Evolutionary conservation across 257 asterid genomes (phyloP), one percentile per base, ranked within the genome.

Genomic region (Osmanthus fragrans): DNA sequence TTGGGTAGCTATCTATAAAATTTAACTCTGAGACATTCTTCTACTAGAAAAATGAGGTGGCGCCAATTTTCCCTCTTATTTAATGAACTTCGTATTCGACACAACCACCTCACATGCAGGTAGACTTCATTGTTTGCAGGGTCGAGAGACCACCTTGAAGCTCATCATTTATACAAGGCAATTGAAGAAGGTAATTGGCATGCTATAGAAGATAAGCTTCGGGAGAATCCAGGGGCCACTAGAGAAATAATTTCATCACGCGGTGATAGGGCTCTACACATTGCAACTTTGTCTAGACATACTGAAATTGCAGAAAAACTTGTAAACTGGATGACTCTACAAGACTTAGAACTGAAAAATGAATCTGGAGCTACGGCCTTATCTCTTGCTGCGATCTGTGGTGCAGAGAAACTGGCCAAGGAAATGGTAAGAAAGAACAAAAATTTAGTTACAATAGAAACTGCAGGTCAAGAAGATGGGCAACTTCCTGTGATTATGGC

Each of bases 371-470:
- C 84, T 18, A 87, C 88, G 0, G 71, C 80, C 6, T 76, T 84
- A 23, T 73, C 88, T 75, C 83, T 87, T 27, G 85, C 87, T 40
- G 88, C 88, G 51, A 51, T 87, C 25, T 70, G 74, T 73, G 90
- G 90, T 18, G 79, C 33, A 0, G 72, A 18, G 33, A 72, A 81
- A 30, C 77, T 87, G 73, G 90, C 87, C 18, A 78, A 58, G 80
- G 67, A 25, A 40, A 65, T 87, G 40, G 83, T 87, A 4, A 8
- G 1, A 0, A 84, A 63, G 64, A 84, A 25, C 27, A 25, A 25
- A 25, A 25, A 25, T 25, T 25, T 25, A 25, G 27, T 25, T 25
- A 25, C 27, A 25, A 25, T 25, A 25, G 27, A 25, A 25, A 25
- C 27, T 25, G 0, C 27, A 25, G 27, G 27, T 25, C 27, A 25